These are phyloP conservation scores for Pseudogymnoascus sp. DNA, from an alignment of 2,329 filamentous ascomycete genomes.

Conservation along the genomic window DNA sequence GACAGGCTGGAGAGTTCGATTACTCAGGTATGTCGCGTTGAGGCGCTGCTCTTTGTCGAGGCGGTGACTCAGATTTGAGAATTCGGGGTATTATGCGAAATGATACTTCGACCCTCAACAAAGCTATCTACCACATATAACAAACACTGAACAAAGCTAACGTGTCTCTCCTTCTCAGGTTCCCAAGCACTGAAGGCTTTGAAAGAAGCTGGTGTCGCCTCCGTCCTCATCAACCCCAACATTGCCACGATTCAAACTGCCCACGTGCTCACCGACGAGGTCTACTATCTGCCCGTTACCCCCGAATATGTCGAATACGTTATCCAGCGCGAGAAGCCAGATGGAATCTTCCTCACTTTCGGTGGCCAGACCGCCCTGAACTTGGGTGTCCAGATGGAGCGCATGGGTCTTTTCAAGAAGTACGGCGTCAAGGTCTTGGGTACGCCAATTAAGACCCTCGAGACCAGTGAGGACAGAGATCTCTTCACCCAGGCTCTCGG, in stretches of 20 bases:
- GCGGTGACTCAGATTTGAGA: slow-evolving; percentile 5
- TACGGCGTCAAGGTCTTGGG: slow-evolving; percentile 94
- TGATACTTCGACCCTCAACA: neutral
- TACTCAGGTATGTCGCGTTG: slow-evolving; percentile 72
- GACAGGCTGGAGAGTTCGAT: slow-evolving; percentile 96
- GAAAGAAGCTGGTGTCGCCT: slow-evolving; percentile 86
- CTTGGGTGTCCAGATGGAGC: slow-evolving; percentile 94
- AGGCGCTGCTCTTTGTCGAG: neutral
- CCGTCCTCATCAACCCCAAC: slow-evolving; percentile 94
- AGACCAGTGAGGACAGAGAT: slow-evolving; percentile 92
- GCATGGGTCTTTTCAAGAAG: slow-evolving; percentile 88
- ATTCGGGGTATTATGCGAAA: neutral
- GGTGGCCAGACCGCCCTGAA: slow-evolving; percentile 97
- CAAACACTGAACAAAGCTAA: slow-evolving; percentile 17
- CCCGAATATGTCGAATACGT: slow-evolving; percentile 97
- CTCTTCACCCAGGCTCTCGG: slow-evolving; percentile 92
- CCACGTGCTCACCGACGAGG: slow-evolving; percentile 90
- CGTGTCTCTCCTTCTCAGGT: slow-evolving; percentile 43
- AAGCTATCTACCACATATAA: neutral
- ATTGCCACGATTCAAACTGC: slow-evolving; percentile 98
- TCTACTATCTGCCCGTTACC: slow-evolving; percentile 96
- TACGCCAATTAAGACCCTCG: slow-evolving; percentile 87
- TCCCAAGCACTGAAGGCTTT: slow-evolving; percentile 94
- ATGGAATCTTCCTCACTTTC: slow-evolving; percentile 95
- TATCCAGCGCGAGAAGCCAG: slow-evolving; percentile 89